Base-by-base conservation (phyloP, 768 basidiomycete species). In the Tricholoma matsutake region DNA sequence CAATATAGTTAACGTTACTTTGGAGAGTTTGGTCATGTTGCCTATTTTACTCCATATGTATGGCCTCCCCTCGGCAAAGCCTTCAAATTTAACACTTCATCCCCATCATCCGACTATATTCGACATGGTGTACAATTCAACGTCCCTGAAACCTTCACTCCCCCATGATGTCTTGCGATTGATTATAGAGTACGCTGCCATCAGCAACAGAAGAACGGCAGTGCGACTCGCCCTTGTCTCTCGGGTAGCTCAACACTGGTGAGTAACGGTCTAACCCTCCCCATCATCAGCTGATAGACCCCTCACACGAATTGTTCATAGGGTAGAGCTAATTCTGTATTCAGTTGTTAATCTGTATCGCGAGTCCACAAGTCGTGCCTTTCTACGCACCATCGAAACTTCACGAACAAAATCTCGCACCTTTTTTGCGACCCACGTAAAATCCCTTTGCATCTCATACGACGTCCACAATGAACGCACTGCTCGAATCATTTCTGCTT, bases 311-410 rank as follows among this genome's bases (percentile, higher is more conserved):
- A 6, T 13, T 6, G 3, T 54, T 1, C 34, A 10, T 47, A 78
- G 77, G 77, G 69, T 78, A 4, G 76, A 77, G 51, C 63, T 64
- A 32, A 68, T 76, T 32, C 65, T 80, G 25, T 79, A 79, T 62
- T 63, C 70, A 9, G 67, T 72, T 10, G 75, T 79, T 0, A 67
- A 65, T 41, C 68, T 80, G 13, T 67, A 64, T 57, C 72, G 71
- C 8, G 71, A 73, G 54, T 70, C 69, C 20, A 73, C 75, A 2
- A 70, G 68, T 25, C 71, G 68, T 29, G 68, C 72, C 9, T 79
- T 80, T 57, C 66, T 80, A 4, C 71, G 76, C 28, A 77, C 78
- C 1, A 69, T 78, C 56, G 69, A 75, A 45, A 73, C 74, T 9
- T 74, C 75, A 4, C 64, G 60, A 47, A 71, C 71, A 1, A 76